These are phyloP conservation scores for Trichophyton mentagrophytes DNA, from an alignment of 2,329 filamentous ascomycete genomes.

Conservation along the genomic window DNA sequence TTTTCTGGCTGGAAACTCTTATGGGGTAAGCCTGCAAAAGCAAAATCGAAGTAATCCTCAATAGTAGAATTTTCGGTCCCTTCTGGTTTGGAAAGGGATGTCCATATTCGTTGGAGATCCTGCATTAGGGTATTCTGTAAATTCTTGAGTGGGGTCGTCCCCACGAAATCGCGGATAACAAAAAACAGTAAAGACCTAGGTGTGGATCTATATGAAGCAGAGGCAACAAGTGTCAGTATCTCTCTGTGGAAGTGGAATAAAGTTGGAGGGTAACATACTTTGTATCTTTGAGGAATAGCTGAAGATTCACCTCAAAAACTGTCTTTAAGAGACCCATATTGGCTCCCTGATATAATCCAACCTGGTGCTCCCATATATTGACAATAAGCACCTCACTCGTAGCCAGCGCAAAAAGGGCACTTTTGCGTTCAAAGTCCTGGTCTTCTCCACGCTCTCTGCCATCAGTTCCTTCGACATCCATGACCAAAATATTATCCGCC, in stretches of 20 bases:
- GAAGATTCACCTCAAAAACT: conserved; percentile 95
- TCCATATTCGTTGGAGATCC: conserved; percentile 86
- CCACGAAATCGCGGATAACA: conserved; percentile 93
- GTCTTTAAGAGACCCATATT: conserved; percentile 99
- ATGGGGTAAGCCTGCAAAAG: conserved; percentile 87
- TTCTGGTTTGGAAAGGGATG: conserved; percentile 76
- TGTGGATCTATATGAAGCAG: conserved; percentile 47
- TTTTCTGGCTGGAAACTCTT: conserved; percentile 92
- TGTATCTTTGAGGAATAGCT: conserved; percentile 90
- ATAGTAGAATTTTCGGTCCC: conserved; percentile 82
- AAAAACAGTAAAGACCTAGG: conserved; percentile 92
- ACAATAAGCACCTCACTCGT: conserved; percentile 97
- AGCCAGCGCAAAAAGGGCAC: conserved; percentile 87
- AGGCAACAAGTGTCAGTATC: neutral
- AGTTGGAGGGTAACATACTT: conserved; percentile 46
- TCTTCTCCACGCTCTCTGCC: conserved; percentile 93
- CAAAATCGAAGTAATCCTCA: conserved; percentile 97
- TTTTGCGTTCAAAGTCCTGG: conserved; percentile 98
- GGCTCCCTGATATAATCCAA: conserved; percentile 92
- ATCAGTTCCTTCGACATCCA: conserved; percentile 98
- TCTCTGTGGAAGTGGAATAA: neutral
- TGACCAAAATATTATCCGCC: conserved; percentile 96
- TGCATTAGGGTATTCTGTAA: conserved; percentile 81
- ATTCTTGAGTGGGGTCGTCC: conserved; percentile 78
- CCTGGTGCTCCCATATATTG: conserved; percentile 99